Base-by-base conservation (phyloP, 2,329 filamentous ascomycete genomes). In the Aspergillus sergii region DNA sequence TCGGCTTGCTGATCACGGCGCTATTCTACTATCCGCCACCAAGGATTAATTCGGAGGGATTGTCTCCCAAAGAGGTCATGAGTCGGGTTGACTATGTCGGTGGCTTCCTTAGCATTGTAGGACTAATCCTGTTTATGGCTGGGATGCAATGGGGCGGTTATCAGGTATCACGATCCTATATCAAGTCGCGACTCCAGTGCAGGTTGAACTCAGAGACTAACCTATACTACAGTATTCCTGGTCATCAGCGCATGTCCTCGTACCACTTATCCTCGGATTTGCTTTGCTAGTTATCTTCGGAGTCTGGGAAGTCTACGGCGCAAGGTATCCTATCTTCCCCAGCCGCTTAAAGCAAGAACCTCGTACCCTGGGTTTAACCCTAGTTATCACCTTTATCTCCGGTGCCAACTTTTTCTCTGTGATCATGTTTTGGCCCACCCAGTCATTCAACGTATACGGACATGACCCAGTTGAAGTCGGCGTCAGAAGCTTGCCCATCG, bases 361-460 rank as follows among this genome's bases (percentile, higher is more conserved):
- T 48, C 80, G 83, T 3, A 85, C 82, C 6, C 75, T 88, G 7
- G 75, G 77, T 14, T 76, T 87, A 23, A 86, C 84, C 0, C 76
- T 87, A 23, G 71, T 88, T 59, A 86, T 88, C 69, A 87, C 85
- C 16, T 86, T 86, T 69, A 84, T 87, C 58, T 86, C 84, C 0
- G 86, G 86, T 4, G 83, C 84, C 63, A 87, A 88, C 70, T 87
- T 86, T 74, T 85, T 86, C 71, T 82, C 83, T 0, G 77, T 84
- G 12, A 73, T 82, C 57, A 80, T 82, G 73, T 87, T 89, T 72
- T 90, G 87, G 87, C 86, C 86, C 6, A 88, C 86, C 0, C 84
- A 90, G 73, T 83, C 85, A 1, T 88, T 86, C 77, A 89, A 89
- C 66, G 84, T 89, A 11, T 89, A 89, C 71, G 86, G 86, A 8